Evolutionary conservation across 306 rosid species (phyloP).

Genomic region (Quercus dentata): DNA sequence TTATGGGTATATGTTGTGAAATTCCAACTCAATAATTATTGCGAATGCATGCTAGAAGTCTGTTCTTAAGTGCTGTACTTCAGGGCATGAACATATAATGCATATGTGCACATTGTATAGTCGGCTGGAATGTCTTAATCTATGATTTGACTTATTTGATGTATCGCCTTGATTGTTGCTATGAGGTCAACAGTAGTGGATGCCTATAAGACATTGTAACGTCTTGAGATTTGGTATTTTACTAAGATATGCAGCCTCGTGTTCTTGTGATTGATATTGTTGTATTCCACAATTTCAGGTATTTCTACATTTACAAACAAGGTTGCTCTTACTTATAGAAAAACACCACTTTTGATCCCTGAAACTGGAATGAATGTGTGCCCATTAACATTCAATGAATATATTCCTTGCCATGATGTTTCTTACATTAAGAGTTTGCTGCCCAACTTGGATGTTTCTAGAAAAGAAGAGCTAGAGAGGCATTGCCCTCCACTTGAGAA

Average conservation of each 20-base stretch:
- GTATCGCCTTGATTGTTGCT: neutral
- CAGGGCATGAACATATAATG: neutral
- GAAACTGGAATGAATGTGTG: slow-evolving; percentile 74
- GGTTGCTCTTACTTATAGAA: slow-evolving; percentile 58
- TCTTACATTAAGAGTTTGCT: slow-evolving; percentile 54
- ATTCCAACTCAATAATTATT: neutral
- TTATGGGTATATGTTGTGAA: neutral
- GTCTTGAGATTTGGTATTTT: neutral
- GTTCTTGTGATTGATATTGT: neutral
- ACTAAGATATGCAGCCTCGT: neutral
- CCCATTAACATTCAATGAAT: slow-evolving; percentile 75
- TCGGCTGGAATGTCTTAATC: neutral
- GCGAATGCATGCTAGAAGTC: neutral
- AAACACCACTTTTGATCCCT: slow-evolving; percentile 50
- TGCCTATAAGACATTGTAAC: neutral
- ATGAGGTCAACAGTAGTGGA: neutral
- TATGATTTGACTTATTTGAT: neutral
- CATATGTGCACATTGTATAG: neutral
- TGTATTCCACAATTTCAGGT: slow-evolving; percentile 38
- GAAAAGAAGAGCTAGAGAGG: slow-evolving; percentile 83
- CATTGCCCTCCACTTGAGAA: slow-evolving; percentile 82
- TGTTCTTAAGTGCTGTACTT: neutral
- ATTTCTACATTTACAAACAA: slow-evolving; percentile 47
- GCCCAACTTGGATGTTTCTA: slow-evolving; percentile 54
- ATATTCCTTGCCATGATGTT: slow-evolving; percentile 80